phyloP scores from a whole-genome alignment of 2,329 filamentous ascomycete genomes.

The Elsinoe fawcettii region DNA sequence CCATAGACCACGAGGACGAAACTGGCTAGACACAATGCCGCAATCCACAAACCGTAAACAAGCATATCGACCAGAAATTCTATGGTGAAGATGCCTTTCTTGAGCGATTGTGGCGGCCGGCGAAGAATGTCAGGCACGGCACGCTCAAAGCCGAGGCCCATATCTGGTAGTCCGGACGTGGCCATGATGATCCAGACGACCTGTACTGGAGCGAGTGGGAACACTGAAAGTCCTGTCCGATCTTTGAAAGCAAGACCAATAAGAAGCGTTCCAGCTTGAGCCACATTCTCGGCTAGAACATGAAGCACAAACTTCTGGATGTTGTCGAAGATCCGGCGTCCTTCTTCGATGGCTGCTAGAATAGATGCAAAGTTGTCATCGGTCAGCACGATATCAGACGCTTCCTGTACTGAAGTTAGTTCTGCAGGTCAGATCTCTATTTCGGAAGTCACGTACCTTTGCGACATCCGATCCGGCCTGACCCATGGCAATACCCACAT shows the following conservation, averaged over 20 bases:
- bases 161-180: conserved; percentile 78
- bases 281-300: conserved; percentile 71
- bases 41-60: conserved; percentile 72
- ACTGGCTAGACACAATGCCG: conserved; percentile 53
- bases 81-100: conserved; percentile 63
- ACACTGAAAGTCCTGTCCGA: conserved; percentile 60
- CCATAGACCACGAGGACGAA: conserved; percentile 60
- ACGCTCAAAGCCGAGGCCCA: conserved; percentile 74
- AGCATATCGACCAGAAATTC: conserved; percentile 74
- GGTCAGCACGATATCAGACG: conserved; percentile 73
- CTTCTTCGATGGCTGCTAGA: conserved; percentile 71
- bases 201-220: conserved; percentile 73
- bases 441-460: conserved; percentile 38
- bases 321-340: conserved; percentile 76
- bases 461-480: conserved; percentile 74
- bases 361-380: conserved; percentile 88
- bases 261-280: conserved; percentile 70
- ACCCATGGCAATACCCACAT: conserved; percentile 89
- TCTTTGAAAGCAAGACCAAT: conserved; percentile 76
- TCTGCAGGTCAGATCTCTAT: background rate
- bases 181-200: conserved; percentile 95
- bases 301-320: conserved; percentile 81
- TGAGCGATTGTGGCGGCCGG: conserved; percentile 65
- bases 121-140: conserved; percentile 70
- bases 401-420: conserved; percentile 40